These are phyloP conservation scores for Linnemannia elongata DNA, from an alignment of 192 early-diverging fungal species.

Conservation along the genomic window DNA sequence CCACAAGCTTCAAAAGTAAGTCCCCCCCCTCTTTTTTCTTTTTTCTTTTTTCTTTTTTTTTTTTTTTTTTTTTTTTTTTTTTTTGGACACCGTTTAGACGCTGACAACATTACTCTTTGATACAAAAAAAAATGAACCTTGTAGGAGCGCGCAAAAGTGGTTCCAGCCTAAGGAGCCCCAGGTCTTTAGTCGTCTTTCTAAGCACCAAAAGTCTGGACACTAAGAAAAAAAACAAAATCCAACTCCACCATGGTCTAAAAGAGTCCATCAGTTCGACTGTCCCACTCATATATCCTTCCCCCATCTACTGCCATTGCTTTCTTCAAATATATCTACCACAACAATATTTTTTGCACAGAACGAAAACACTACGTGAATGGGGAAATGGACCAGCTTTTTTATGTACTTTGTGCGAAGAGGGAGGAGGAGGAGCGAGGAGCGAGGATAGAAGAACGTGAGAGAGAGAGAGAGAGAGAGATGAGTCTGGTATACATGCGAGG, in stretches of 20 bases:
- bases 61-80: neutral
- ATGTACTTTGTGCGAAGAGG: neutral
- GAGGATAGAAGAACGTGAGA: neutral
- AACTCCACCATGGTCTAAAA: neutral
- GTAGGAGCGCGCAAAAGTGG: constrained; percentile 22
- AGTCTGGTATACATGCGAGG: constrained; percentile 5
- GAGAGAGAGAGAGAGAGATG: neutral
- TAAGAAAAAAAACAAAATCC: neutral
- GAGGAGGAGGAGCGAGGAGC: neutral
- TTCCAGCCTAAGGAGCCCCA: constrained; percentile 21
- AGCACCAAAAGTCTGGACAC: constrained; percentile 33
- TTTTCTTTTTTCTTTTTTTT: neutral
- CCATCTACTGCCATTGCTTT: neutral
- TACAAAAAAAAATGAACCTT: no score
- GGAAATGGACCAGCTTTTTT: constrained; percentile 2
- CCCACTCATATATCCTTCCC: neutral
- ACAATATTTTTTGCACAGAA: neutral
- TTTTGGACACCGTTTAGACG: no score
- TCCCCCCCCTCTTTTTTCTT: neutral
- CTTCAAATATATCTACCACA: neutral
- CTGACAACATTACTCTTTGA: no score
- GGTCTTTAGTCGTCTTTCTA: neutral
- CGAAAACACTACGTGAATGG: neutral
- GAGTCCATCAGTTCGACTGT: neutral
- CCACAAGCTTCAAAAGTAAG: constrained; percentile 50